Evolutionary conservation across 257 asterid genomes (phyloP), one percentile per base, ranked within the genome.

Genomic region (Capsicum pubescens): DNA sequence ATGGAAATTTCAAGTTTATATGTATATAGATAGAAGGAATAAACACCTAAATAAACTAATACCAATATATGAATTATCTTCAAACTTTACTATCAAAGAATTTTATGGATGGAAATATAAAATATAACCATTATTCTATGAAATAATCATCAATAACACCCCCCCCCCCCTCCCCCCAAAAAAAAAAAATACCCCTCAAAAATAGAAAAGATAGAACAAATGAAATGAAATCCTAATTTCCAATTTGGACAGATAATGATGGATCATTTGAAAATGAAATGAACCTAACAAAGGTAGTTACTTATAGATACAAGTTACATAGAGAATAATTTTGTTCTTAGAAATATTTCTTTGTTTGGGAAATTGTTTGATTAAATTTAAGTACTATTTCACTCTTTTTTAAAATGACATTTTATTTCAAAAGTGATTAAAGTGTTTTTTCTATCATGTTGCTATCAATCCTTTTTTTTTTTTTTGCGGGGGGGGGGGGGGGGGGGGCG

Each of bases 311-410:
- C 3, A 35, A 50, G 57, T 13, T n/a, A 46, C 63, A 50, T 68
- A 12, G 69, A 11, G 78, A 83, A 83, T 84, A 61, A 56, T 57
- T 66, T 61, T 48, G 19, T 50, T 21, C 35, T 72, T 14, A 16
- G 66, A 54, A 54, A 50, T 10, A 35, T 54, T 79, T 82, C 60
- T 63, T 11, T 83, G 9, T 56, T 64, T 67, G 55, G 79, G 42
- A 14, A 50, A 79, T 85, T 66, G 61, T 84, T 87, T 81, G 72
- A 67, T 84, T 48, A 74, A 21, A 39, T 72, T 50, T 21, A 79
- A 85, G 32, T 64, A 26, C 19, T 77, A 82, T 84, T 42, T 3
- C 35, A 42, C 70, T 21, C 60, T 77, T 70, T 58, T 5, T 19
- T 61, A 8, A 8, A 6, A 50, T 50, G 12, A 15, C 17, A 55